Percentiles rank a stretch among this genome's conserved stretches.
Evolutionary conservation across 345 rosid genomes (phyloP).

Genomic region (Populus tremula): DNA sequence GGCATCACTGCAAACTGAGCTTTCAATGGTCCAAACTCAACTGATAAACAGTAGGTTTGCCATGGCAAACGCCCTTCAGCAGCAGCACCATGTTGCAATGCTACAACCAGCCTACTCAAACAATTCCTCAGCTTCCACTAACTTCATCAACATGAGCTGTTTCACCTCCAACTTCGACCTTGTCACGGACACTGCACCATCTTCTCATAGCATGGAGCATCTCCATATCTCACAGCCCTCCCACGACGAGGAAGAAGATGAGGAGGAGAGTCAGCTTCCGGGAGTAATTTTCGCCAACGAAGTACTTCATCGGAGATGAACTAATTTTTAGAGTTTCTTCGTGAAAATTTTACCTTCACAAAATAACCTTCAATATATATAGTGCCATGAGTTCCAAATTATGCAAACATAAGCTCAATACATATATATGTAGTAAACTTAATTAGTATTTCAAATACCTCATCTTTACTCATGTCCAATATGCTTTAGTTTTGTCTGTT

Average conservation of each 20-base stretch:
- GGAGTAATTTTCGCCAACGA: constrained; percentile 32
- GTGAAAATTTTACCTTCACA: not conserved
- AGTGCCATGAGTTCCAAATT: no score
- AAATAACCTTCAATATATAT: no score
- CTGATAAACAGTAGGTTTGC: constrained; percentile 69
- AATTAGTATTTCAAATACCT: no score
- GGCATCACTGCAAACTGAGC: constrained; percentile 78
- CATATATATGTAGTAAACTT: no score
- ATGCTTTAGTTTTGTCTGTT: no score
- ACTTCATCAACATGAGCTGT: constrained; percentile 52
- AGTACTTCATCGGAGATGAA: constrained; percentile 42
- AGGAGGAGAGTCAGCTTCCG: constrained; percentile 53
- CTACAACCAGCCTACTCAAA: constrained; percentile 84
- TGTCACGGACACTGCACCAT: constrained; percentile 43
- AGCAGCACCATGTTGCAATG: constrained; percentile 37
- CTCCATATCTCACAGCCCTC: constrained; percentile 39
- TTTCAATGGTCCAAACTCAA: constrained; percentile 73
- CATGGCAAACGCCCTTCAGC: constrained; percentile 64
- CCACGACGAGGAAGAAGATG: constrained; percentile 61
- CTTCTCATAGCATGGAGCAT: constrained; percentile 54
- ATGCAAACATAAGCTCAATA: no score
- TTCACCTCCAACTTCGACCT: constrained; percentile 52
- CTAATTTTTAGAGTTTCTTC: not conserved
- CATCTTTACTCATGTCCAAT: no score
- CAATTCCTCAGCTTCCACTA: constrained; percentile 84